These are phyloP conservation scores for Nakaseomyces nivariensis DNA, from an alignment of 1,139 yeast genomes.

Conservation along the genomic window DNA sequence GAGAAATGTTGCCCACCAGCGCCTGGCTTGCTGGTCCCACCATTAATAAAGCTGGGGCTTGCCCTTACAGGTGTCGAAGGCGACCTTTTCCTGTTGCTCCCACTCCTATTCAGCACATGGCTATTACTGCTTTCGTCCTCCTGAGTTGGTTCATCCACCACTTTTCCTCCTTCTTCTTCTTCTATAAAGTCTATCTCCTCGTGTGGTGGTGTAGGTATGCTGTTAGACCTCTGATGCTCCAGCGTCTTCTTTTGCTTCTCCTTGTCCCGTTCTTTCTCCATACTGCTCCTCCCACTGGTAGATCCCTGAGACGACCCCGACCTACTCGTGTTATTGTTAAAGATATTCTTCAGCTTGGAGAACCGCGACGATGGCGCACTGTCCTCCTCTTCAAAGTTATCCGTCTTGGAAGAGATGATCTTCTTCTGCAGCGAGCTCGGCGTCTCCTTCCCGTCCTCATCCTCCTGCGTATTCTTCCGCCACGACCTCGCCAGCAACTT, in stretches of 20 bases:
- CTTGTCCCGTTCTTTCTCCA: not conserved
- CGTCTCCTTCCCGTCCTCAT: not conserved
- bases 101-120: constrained; percentile 1
- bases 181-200: constrained; percentile 2
- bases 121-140: not conserved
- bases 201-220: not conserved
- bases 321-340: constrained; percentile 9
- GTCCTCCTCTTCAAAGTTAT: not conserved
- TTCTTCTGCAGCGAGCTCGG: constrained; percentile 1
- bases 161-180: not conserved
- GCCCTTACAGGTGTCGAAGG: constrained; percentile 21
- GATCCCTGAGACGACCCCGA: constrained; percentile 1
- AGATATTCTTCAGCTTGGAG: constrained; percentile 16
- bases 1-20: constrained; percentile 1
- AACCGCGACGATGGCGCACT: constrained; percentile 10
- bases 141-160: constrained; percentile 3
- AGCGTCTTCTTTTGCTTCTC: not conserved
- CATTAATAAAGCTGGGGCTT: constrained; percentile 8
- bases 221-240: not conserved
- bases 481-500: constrained; percentile 23
- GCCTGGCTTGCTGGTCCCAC: not conserved
- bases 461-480: constrained; percentile 11
- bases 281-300: constrained; percentile 1
- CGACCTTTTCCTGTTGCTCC: constrained; percentile 13
- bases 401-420: constrained; percentile 2